phyloP scores from a whole-genome alignment of 2,329 filamentous ascomycete species.

The Cryoendolithus antarcticus region DNA sequence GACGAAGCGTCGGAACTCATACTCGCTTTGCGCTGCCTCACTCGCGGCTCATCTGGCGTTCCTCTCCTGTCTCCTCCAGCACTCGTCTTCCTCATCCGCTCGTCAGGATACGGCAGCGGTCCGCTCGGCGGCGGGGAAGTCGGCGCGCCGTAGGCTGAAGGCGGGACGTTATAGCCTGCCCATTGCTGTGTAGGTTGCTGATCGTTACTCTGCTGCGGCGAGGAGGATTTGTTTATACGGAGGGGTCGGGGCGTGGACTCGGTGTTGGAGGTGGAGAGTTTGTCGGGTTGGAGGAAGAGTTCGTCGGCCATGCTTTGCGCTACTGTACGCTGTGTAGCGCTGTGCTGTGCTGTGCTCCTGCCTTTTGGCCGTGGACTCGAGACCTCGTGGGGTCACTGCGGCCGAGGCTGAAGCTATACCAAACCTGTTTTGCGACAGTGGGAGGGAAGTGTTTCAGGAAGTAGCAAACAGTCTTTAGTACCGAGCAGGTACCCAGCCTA shows the following conservation, averaged over 20 bases:
- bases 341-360: background rate
- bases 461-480: no score
- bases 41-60: no score
- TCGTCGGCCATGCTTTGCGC: slow-evolving; percentile 6
- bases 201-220: slow-evolving; percentile 4
- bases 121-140: slow-evolving; percentile 20
- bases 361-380: background rate
- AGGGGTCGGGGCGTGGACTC: slow-evolving; percentile 17
- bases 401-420: no score
- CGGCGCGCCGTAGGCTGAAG: slow-evolving; percentile 18
- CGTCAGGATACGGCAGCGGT: slow-evolving; percentile 21
- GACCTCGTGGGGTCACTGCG: no score
- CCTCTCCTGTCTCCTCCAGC: slow-evolving; percentile 6
- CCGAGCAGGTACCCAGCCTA: no score
- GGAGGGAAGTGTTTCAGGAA: no score
- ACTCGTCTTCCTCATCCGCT: slow-evolving; percentile 11
- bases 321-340: background rate
- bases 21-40: slow-evolving; percentile 14
- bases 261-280: slow-evolving; percentile 3
- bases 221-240: slow-evolving; percentile 18
- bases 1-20: slow-evolving; percentile 19
- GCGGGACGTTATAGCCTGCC: slow-evolving; percentile 21
- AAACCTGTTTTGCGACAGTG: no score
- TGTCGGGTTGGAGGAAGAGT: slow-evolving; percentile 9
- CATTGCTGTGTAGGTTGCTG: slow-evolving; percentile 20